A percentile compares a stretch with the other conserved stretches of the same genome.
Evolutionary conservation across 805 yeast genomes (phyloP).

Genomic region (Cyberlindnera saturnus): DNA sequence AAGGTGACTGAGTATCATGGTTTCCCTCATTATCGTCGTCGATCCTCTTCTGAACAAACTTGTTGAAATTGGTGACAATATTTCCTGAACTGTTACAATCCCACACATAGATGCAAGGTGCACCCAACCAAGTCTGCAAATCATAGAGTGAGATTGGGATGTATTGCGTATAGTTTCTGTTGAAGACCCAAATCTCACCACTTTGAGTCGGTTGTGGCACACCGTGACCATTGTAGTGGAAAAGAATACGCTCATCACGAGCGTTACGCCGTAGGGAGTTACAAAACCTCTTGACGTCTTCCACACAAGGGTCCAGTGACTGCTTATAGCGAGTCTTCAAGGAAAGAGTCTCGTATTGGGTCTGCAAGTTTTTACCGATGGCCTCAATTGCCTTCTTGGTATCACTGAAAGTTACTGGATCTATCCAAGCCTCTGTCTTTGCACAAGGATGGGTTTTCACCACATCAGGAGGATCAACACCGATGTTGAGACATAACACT

Average conservation of each 20-base stretch:
- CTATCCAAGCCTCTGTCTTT: slow-evolving; percentile 86
- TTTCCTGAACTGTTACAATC: slow-evolving; percentile 95
- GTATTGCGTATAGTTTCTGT: slow-evolving; percentile 94
- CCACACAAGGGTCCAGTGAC: slow-evolving; percentile 90
- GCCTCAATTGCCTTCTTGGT: slow-evolving; percentile 87
- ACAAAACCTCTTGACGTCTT: slow-evolving; percentile 89
- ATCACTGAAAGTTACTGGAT: slow-evolving; percentile 76
- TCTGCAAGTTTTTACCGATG: slow-evolving; percentile 81
- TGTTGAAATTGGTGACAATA: slow-evolving; percentile 81
- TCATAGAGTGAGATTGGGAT: slow-evolving; percentile 95
- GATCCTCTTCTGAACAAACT: slow-evolving; percentile 83
- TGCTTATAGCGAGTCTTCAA: slow-evolving; percentile 86
- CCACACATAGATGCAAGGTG: slow-evolving; percentile 91
- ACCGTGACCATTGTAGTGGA: slow-evolving; percentile 97
- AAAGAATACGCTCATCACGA: slow-evolving; percentile 85
- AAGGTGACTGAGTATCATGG: slow-evolving; percentile 35
- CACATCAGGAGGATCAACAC: slow-evolving; percentile 97
- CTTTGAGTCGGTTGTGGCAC: slow-evolving; percentile 95
- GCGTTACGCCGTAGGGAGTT: slow-evolving; percentile 84
- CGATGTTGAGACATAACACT: slow-evolving; percentile 82
- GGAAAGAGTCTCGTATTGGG: slow-evolving; percentile 85
- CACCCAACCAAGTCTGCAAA: slow-evolving; percentile 95
- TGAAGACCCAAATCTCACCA: slow-evolving; percentile 98
- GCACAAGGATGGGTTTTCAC: slow-evolving; percentile 93
- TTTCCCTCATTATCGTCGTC: slow-evolving; percentile 71